phyloP scores from a whole-genome alignment of 2,329 filamentous ascomycete genomes.

The Dothistroma pini region DNA sequence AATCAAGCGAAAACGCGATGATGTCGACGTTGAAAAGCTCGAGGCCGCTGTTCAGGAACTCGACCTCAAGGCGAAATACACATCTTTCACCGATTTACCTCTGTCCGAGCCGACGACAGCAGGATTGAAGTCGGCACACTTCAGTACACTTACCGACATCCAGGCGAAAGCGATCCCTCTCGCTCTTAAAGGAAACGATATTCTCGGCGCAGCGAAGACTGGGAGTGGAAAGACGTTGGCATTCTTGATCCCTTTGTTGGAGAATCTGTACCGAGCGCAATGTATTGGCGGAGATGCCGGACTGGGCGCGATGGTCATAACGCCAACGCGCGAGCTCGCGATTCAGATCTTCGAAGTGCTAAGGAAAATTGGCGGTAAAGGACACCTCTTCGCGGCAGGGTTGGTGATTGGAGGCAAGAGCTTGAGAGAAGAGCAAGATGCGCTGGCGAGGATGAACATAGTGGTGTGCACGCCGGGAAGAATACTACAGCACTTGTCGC shows the following conservation, averaged over 20 bases:
- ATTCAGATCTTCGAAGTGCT: conserved; percentile 97
- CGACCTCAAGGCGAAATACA: conserved; percentile 59
- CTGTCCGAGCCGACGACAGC: conserved; percentile 74
- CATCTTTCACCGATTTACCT: conserved; percentile 77
- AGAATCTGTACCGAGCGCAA: conserved; percentile 83
- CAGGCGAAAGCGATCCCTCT: conserved; percentile 85
- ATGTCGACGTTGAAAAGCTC: conserved; percentile 23
- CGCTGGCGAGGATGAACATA: conserved; percentile 90
- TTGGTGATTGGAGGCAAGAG: conserved; percentile 92
- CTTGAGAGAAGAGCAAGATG: conserved; percentile 79
- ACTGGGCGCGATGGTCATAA: conserved; percentile 85
- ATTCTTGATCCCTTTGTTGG: conserved; percentile 86
- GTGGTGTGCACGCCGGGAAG: conserved; percentile 91
- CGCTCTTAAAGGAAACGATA: conserved; percentile 79
- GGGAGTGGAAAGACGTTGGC: conserved; percentile 94
- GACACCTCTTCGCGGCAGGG: conserved; percentile 85
- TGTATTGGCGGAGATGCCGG: conserved; percentile 86
- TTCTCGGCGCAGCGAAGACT: conserved; percentile 92
- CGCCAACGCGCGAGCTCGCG: conserved; percentile 89
- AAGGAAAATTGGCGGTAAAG: conserved; percentile 78
- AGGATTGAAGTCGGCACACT: conserved; percentile 82
- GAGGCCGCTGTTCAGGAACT: conserved; percentile 43
- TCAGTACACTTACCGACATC: conserved; percentile 85
- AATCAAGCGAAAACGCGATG: conserved; percentile 26
- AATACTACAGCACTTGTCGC: conserved; percentile 92